phyloP scores from a whole-genome alignment of 2,329 filamentous ascomycete species.

The Stagonosporopsis rhizophila region DNA sequence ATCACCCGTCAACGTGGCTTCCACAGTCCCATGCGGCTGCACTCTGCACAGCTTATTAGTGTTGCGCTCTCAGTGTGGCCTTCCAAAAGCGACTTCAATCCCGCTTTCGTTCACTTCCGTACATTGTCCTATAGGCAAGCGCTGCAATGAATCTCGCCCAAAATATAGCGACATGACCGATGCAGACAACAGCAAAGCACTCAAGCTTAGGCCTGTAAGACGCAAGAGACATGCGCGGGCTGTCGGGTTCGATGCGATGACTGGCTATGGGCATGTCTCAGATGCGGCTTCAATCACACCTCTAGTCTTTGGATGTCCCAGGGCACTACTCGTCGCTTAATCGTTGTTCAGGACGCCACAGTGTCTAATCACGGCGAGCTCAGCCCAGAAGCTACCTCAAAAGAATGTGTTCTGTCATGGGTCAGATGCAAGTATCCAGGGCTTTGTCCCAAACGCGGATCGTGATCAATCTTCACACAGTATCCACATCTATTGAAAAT shows the following conservation, averaged over 20 bases:
- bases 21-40: conserved; percentile 35
- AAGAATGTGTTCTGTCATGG: conserved; percentile 26
- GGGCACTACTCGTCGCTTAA: conserved; percentile 10
- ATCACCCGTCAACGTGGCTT: conserved; percentile 49
- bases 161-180: conserved; percentile 26
- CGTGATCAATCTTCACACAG: neutral
- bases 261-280: conserved; percentile 26
- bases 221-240: neutral
- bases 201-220: conserved; percentile 1
- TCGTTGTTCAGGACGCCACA: neutral
- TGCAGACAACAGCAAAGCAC: conserved; percentile 1
- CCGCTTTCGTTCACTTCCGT: conserved; percentile 5
- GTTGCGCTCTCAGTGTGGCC: conserved; percentile 26
- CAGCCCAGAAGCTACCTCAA: conserved; percentile 13
- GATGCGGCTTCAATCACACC: conserved; percentile 21
- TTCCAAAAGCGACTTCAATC: conserved; percentile 35
- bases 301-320: conserved; percentile 8
- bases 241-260: neutral
- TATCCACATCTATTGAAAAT: conserved; percentile 9
- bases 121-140: neutral
- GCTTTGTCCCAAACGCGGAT: neutral
- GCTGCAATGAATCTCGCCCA: conserved; percentile 13
- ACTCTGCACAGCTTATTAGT: conserved; percentile 22
- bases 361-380: conserved; percentile 24
- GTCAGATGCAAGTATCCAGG: conserved; percentile 10